Evolutionary conservation across 306 rosid species (phyloP).

Genomic region (Castanea crenata): DNA sequence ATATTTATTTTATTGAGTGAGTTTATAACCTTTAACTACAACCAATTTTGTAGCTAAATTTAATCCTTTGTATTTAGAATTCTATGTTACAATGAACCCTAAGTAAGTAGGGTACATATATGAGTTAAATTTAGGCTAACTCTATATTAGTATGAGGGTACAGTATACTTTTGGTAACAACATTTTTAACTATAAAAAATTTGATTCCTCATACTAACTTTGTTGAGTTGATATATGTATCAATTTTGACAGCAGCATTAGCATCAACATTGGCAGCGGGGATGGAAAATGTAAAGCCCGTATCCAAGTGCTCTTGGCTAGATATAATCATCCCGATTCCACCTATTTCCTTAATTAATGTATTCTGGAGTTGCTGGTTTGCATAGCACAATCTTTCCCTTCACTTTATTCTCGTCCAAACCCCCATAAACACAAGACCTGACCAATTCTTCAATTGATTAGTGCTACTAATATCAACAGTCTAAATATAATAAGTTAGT

Average conservation of each 20-base stretch:
- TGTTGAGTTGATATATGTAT: slow-evolving; percentile 65
- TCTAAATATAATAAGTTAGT: not conserved
- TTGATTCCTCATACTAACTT: slow-evolving; percentile 32
- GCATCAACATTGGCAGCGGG: slow-evolving; percentile 39
- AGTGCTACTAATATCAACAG: no score
- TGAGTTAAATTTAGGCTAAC: no score
- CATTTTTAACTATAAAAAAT: no score
- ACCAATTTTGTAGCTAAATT: no score
- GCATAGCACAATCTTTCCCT: slow-evolving; percentile 69
- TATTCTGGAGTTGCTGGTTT: slow-evolving; percentile 33
- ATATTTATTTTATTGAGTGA: no score
- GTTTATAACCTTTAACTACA: no score
- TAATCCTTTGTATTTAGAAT: no score
- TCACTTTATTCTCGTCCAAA: slow-evolving; percentile 45
- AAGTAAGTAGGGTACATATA: no score
- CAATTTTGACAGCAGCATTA: slow-evolving; percentile 35
- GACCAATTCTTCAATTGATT: slow-evolving; percentile 9
- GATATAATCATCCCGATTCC: slow-evolving; percentile 59
- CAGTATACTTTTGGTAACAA: no score
- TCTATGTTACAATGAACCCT: no score
- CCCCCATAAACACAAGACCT: slow-evolving; percentile 67
- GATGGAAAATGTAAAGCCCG: slow-evolving; percentile 32
- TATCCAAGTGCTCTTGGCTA: slow-evolving; percentile 19
- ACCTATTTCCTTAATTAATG: slow-evolving; percentile 39
- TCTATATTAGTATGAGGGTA: no score